These are phyloP conservation scores for Artemisia argyi DNA, from an alignment of 129 eudicot genomes.

Conservation along the genomic window DNA sequence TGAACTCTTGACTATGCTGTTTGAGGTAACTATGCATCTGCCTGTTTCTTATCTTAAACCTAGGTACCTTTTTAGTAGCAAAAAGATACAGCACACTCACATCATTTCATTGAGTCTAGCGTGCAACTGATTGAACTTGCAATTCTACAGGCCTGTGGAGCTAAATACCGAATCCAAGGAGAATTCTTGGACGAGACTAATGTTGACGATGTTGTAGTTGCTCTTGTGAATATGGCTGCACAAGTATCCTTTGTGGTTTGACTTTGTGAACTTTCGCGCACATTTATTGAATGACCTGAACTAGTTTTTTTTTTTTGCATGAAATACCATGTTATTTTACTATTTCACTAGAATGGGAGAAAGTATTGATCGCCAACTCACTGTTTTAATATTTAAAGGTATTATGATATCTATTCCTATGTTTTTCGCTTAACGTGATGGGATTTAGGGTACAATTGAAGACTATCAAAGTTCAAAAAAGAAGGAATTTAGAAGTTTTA, in stretches of 20 bases:
- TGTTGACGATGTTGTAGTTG: slow-evolving; percentile 93
- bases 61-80: neutral
- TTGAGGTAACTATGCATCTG: slow-evolving; percentile 62
- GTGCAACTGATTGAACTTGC: slow-evolving; percentile 22
- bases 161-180: slow-evolving; percentile 61
- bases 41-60: neutral
- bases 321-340: slow-evolving; percentile 4
- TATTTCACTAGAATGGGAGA: neutral
- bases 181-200: slow-evolving; percentile 78
- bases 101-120: slow-evolving; percentile 14
- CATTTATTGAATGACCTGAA: neutral
- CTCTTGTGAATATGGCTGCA: slow-evolving; percentile 82
- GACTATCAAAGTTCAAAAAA: slow-evolving; percentile 90
- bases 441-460: slow-evolving; percentile 79
- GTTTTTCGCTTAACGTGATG: slow-evolving; percentile 46
- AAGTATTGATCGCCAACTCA: neutral
- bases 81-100: neutral
- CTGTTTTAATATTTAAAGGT: neutral
- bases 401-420: slow-evolving; percentile 7
- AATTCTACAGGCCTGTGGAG: slow-evolving; percentile 78
- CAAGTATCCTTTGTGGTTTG: slow-evolving; percentile 53
- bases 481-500: slow-evolving; percentile 85
- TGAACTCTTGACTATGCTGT: slow-evolving; percentile 76
- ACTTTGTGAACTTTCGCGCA: neutral
- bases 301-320: slow-evolving; percentile 8